Evolutionary conservation across 2,329 filamentous ascomycete species (phyloP).

Genomic region (Biscogniauxia sp.): DNA sequence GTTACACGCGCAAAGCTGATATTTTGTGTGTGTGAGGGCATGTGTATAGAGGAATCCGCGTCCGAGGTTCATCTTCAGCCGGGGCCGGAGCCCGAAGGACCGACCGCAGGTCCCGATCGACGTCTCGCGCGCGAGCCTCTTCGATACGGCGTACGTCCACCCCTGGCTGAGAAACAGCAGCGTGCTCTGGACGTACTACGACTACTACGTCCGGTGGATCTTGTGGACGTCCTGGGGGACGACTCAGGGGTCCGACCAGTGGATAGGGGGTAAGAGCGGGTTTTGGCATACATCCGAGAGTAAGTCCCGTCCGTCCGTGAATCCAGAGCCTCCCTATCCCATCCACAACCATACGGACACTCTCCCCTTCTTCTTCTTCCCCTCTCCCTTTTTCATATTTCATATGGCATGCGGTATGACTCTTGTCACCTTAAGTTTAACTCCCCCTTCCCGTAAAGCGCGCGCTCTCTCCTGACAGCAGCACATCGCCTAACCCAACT

Average conservation of each 20-base stretch:
- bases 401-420: no score
- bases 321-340: no score
- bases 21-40: no score
- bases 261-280: conserved; percentile 43
- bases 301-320: conserved; percentile 6
- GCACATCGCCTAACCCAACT: no score
- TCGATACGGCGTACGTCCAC: conserved; percentile 52
- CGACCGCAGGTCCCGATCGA: conserved; percentile 46
- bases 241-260: conserved; percentile 45
- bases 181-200: conserved; percentile 46
- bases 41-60: conserved; percentile 26
- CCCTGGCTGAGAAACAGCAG: conserved; percentile 41
- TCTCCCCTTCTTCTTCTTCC: no score
- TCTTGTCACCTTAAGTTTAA: no score
- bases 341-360: no score
- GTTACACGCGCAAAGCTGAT: conserved; percentile 3
- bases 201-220: conserved; percentile 43
- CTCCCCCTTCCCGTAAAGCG: no score
- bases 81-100: conserved; percentile 17
- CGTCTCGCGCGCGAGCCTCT: conserved; percentile 45
- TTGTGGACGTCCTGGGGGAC: conserved; percentile 45
- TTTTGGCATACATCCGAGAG: conserved; percentile 30
- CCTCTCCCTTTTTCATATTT: no score
- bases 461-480: no score
- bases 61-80: conserved; percentile 21